These are phyloP conservation scores for Naganishia sp. DNA, from an alignment of 1,284 basidiomycete genomes.

Conservation along the genomic window DNA sequence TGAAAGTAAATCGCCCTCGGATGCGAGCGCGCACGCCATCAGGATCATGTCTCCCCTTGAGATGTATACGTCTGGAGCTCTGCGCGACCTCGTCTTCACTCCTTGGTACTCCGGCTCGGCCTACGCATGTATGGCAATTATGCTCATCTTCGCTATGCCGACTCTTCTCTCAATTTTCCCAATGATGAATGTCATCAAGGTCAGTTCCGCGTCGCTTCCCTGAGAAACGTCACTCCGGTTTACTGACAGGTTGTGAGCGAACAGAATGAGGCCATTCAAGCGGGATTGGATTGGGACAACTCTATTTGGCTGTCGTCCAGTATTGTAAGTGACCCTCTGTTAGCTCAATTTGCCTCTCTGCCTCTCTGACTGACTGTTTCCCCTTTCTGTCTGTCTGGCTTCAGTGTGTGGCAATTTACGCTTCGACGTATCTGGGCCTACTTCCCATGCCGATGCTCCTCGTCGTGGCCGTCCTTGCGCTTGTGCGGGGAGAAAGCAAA, in stretches of 20 bases:
- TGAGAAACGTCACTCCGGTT: not conserved
- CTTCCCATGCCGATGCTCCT: conserved; percentile 11
- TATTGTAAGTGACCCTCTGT: not conserved
- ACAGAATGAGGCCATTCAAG: not conserved
- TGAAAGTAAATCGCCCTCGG: no score
- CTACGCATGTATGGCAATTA: not conserved
- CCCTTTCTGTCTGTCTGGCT: not conserved
- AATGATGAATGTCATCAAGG: not conserved
- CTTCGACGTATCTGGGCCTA: not conserved
- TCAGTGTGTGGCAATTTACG: conserved; percentile 8
- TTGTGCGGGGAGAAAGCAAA: conserved; percentile 7
- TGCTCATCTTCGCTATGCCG: conserved; percentile 14
- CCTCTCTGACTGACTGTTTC: not conserved
- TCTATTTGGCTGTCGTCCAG: conserved; percentile 13
- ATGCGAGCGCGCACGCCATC: not conserved
- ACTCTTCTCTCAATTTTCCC: not conserved
- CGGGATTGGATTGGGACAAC: not conserved
- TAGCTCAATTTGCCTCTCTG: not conserved
- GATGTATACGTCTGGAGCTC: not conserved
- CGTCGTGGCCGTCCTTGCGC: conserved; percentile 1
- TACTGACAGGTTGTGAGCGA: not conserved
- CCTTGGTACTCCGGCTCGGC: conserved; percentile 6
- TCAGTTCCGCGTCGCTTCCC: not conserved
- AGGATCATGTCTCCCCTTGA: conserved; percentile 2
- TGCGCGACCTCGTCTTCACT: not conserved